Base-by-base conservation (phyloP, 305 asterid species). In the Striga hermonthica region DNA sequence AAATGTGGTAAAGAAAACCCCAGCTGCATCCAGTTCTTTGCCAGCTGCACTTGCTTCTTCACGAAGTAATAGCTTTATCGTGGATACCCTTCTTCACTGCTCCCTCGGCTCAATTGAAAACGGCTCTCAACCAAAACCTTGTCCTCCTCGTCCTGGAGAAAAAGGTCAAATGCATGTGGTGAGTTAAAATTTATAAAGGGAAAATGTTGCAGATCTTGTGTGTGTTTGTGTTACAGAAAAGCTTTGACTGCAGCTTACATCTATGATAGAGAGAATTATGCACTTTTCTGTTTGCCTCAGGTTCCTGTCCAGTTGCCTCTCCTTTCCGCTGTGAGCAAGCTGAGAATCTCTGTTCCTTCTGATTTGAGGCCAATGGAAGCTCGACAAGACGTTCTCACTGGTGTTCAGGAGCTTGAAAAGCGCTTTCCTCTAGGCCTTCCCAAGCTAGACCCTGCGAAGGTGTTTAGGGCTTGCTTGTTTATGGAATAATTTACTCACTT, bases 91-190 rank as follows among this genome's bases (percentile, higher is more conserved):
- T 78, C 99, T 93, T 75, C 95, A 84, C 68, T 93, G 99, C 76
- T 88, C 99, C 36, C 67, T 86, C 55, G 81, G 88, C 72, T 74
- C 87, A 28, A 79, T 78, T 67, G 96, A 84, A 75, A 82, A 80
- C 65, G 95, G 95, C 58, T 75, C 95, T 75, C 97, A 83, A 64
- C 93, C 88, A 64, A 93, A 85, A 78, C 97, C 99, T 57, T 81
- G 86, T 66, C 99, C 95, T 77, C 92, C 96, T 56, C 80, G 80
- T 63, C 91, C 86, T 49, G 97, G 97, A 76, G 95, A 93, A 69
- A 89, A 86, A 75, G 97, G 97, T 58, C 97, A 93, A 84, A 93
- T 93, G 99, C 99, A 90, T 71, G 97, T 93, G 96, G 99, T 92
- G 68, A 72, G 93, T 78, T 69, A 67, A 69, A 65, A 37, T 35